A percentile compares a stretch with the other conserved stretches of the same genome.
phyloP scores from a whole-genome alignment of 305 asterid genomes.

The Solanum chacoense region DNA sequence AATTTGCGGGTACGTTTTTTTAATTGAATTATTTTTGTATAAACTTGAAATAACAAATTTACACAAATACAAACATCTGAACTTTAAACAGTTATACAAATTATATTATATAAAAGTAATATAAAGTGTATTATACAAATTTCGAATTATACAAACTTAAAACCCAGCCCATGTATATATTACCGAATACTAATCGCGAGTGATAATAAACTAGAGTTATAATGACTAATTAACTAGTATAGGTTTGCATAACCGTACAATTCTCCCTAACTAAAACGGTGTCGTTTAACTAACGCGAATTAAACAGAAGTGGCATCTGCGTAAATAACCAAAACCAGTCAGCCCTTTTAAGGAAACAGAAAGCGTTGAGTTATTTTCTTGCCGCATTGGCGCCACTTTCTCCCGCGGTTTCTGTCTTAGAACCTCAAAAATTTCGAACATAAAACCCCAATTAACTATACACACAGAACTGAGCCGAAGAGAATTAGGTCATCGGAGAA shows the following conservation, averaged over 20 bases:
- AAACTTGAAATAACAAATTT: too few species aligned
- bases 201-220: too few species aligned
- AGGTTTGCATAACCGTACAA: too few species aligned
- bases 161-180: too few species aligned
- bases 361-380: background rate
- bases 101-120: too few species aligned
- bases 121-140: too few species aligned
- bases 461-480: background rate
- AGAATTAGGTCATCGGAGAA: background rate
- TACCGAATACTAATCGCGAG: too few species aligned
- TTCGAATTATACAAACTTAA: too few species aligned
- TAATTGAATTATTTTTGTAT: too few species aligned
- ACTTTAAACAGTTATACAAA: background rate
- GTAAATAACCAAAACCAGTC: background rate
- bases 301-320: background rate
- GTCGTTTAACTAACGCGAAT: background rate
- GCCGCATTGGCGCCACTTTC: background rate
- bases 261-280: background rate
- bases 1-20: background rate
- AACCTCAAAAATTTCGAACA: background rate
- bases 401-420: background rate
- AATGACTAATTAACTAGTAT: too few species aligned
- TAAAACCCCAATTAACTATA: background rate
- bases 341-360: background rate
- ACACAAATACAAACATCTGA: background rate